phyloP scores from a whole-genome alignment of 257 asterid species.

The Leonotis leonurus region DNA sequence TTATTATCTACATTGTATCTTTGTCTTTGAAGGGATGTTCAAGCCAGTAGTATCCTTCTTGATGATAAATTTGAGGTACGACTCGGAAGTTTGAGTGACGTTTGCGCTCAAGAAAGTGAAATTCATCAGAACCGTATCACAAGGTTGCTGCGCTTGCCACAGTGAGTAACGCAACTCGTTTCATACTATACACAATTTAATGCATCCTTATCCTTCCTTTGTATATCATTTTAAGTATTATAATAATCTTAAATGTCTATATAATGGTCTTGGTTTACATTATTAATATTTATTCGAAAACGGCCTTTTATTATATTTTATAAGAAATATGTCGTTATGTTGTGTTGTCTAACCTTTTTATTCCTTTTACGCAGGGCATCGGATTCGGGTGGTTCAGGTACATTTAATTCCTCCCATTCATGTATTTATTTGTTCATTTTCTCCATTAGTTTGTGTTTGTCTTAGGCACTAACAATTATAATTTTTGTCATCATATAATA shows the following conservation, averaged over 20 bases:
- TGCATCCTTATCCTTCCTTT: not conserved
- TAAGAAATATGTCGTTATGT: not conserved
- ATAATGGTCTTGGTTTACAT: not conserved
- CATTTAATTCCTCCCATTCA: slow-evolving; percentile 1
- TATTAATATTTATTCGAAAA: not conserved
- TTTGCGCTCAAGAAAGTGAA: slow-evolving; percentile 85
- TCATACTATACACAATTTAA: not conserved
- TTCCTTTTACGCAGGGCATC: slow-evolving; percentile 57
- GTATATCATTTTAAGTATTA: not conserved
- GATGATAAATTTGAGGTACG: slow-evolving; percentile 95
- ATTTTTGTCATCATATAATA: too few species aligned
- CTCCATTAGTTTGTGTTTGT: not conserved
- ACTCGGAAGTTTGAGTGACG: slow-evolving; percentile 83
- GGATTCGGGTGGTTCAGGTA: slow-evolving; percentile 73
- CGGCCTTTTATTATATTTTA: not conserved
- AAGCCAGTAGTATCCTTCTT: slow-evolving; percentile 95
- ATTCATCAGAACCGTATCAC: slow-evolving; percentile 58
- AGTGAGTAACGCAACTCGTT: too few species aligned
- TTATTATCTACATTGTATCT: not conserved
- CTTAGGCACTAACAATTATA: too few species aligned
- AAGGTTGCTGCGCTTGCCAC: slow-evolving; percentile 71
- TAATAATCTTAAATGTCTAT: not conserved
- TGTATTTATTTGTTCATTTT: not conserved
- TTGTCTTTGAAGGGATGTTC: slow-evolving; percentile 65
- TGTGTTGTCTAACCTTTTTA: slow-evolving; percentile 21